Percentiles rank a stretch among this genome's conserved stretches.
Conservation (phyloP, 306 rosid species). For the Pachyrhizus erosus region DNA sequence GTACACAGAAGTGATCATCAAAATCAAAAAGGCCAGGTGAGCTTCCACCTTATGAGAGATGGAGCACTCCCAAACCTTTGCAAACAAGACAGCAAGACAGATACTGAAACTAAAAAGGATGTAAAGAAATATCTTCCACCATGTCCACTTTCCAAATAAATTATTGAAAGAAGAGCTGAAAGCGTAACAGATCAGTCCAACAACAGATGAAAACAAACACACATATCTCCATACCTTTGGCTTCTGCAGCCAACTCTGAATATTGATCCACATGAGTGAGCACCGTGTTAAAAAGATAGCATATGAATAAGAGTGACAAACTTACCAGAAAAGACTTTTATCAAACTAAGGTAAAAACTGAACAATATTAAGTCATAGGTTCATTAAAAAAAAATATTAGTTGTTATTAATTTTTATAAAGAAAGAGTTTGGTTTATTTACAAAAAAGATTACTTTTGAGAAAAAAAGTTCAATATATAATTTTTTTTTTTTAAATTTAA, state of each 20-base stretch:
- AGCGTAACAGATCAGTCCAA: constrained; percentile 11
- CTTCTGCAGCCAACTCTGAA: background rate
- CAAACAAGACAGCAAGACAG: background rate
- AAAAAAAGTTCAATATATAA: no score
- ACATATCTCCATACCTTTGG: constrained; percentile 4
- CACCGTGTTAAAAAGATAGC: no score
- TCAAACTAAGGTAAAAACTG: no score
- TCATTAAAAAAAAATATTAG: no score
- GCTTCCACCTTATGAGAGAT: background rate
- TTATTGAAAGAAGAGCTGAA: constrained; percentile 24
- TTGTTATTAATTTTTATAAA: no score
- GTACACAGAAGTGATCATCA: background rate
- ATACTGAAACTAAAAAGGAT: background rate
- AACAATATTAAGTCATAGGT: no score
- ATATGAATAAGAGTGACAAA: no score
- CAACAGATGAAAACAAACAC: background rate
- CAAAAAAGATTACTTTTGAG: no score
- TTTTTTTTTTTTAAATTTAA: no score
- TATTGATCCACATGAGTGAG: background rate
- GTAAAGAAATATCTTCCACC: background rate
- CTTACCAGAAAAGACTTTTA: no score
- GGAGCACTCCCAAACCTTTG: background rate
- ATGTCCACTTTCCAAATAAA: constrained; percentile 22
- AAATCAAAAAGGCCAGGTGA: background rate
- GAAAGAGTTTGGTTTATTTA: no score